Conservation (phyloP, 805 yeast genomes). For the Saccharomyces jurei region DNA sequence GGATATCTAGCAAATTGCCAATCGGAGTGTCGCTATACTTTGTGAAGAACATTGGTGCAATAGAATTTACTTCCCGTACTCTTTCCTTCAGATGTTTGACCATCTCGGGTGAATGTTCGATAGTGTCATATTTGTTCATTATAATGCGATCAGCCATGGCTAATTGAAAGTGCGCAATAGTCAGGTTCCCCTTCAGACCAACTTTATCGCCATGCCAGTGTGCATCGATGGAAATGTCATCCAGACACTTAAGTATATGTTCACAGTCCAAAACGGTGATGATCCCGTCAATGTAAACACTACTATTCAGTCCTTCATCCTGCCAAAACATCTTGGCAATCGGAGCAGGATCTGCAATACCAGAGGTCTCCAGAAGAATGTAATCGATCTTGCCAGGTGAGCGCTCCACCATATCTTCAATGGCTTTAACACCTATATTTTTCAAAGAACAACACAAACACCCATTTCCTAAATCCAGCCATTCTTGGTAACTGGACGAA, state of each 20-base stretch:
- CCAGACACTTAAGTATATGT: constrained; percentile 56
- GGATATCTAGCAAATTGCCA: constrained; percentile 59
- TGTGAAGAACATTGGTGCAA: constrained; percentile 61
- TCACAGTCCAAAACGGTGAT: constrained; percentile 77
- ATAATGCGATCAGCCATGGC: constrained; percentile 82
- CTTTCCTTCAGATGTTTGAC: constrained; percentile 32
- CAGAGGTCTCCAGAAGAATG: constrained; percentile 89
- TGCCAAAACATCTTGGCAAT: constrained; percentile 97
- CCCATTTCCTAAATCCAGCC: constrained; percentile 96
- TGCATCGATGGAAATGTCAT: constrained; percentile 53
- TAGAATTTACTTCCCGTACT: constrained; percentile 46
- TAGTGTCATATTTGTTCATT: constrained; percentile 67
- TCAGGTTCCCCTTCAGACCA: constrained; percentile 36
- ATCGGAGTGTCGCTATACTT: constrained; percentile 66
- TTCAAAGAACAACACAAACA: constrained; percentile 94
- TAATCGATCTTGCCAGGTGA: constrained; percentile 74
- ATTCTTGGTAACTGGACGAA: constrained; percentile 65
- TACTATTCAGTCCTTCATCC: constrained; percentile 78
- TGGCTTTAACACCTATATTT: constrained; percentile 90
- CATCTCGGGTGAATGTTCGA: constrained; percentile 21
- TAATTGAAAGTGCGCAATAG: constrained; percentile 84
- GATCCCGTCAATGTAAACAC: constrained; percentile 85
- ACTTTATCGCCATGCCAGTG: constrained; percentile 53
- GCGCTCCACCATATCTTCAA: constrained; percentile 72
- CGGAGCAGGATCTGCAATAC: constrained; percentile 96